phyloP scores from a whole-genome alignment of 2,329 filamentous ascomycete species.

The Penicillium sp. region DNA sequence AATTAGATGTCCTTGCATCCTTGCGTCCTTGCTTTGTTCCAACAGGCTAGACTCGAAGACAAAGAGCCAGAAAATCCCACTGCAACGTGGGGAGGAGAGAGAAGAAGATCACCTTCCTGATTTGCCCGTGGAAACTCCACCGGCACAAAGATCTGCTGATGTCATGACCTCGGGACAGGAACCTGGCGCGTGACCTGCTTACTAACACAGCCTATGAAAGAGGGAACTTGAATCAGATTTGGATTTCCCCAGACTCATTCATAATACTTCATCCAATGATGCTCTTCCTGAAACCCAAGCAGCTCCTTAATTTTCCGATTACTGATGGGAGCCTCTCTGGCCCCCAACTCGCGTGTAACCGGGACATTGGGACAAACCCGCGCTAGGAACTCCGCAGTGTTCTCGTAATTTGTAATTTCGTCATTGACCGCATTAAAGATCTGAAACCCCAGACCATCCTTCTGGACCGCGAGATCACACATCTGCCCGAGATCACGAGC shows the following conservation, averaged over 20 bases:
- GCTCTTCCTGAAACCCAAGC: conserved; percentile 58
- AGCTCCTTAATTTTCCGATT: conserved; percentile 61
- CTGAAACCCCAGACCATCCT: conserved; percentile 59
- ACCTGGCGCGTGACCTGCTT: background rate
- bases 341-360: conserved; percentile 56
- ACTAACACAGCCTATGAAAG: background rate
- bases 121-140: background rate
- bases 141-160: background rate
- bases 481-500: conserved; percentile 62
- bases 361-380: conserved; percentile 50
- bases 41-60: background rate
- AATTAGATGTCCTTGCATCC: background rate
- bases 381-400: conserved; percentile 54
- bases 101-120: background rate
- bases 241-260: conserved; percentile 3
- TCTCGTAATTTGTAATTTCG: conserved; percentile 54
- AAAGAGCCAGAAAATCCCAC: background rate
- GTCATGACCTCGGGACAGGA: background rate
- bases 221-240: background rate
- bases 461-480: conserved; percentile 54
- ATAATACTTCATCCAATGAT: conserved; percentile 34
- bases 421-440: conserved; percentile 65
- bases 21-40: background rate
- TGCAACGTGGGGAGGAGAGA: background rate
- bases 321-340: conserved; percentile 59